Base-by-base conservation (phyloP, 306 rosid species). In the Begonia loranthoides region DNA sequence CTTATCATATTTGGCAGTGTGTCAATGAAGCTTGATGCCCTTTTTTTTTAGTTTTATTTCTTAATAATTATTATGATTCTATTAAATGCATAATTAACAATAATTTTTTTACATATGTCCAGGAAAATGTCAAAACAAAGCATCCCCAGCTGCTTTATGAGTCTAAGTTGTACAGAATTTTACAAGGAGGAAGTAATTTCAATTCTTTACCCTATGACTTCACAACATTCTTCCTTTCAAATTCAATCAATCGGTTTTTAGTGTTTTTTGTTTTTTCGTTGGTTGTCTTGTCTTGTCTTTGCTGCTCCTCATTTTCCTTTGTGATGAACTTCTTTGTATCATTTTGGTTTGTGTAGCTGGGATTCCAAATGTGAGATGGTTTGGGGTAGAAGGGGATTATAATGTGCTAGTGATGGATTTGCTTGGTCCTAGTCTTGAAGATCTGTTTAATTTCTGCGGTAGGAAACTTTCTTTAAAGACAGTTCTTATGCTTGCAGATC, bases 381-480 rank as follows among this genome's bases (percentile, higher is more conserved):
- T 84, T 71, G 96, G 96, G 66, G 94, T 81, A 40, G 96, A 88
- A 68, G 96, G 95, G 51, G 96, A 84, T 45, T 88, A 88, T 64
- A 88, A 88, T 65, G 95, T 88, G 49, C 69, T 88, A 45, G 96
- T 88, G 40, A 88, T 88, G 85, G 96, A 88, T 79, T 73, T 88
- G 62, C 96, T 88, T 47, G 96, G 96, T 45, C 96, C 96, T 21
- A 88, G 96, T 77, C 96, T 88, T 63, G 96, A 88, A 70, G 95
- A 88, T 76, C 79, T 88, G 11, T 84, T 88, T 66, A 88, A 88
- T 79, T 88, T 88, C 76, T 84, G 96, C 64, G 84, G 84, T 63
- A 76, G 96, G 70, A 84, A 88, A 59, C 83, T 88, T 59, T 88
- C 96, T 28, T 64, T 87, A 62, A 87, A 87, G 78, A 76, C 96